phyloP scores from a whole-genome alignment of 1,284 basidiomycete genomes.

The Cutaneotrichosporon dermatis region DNA sequence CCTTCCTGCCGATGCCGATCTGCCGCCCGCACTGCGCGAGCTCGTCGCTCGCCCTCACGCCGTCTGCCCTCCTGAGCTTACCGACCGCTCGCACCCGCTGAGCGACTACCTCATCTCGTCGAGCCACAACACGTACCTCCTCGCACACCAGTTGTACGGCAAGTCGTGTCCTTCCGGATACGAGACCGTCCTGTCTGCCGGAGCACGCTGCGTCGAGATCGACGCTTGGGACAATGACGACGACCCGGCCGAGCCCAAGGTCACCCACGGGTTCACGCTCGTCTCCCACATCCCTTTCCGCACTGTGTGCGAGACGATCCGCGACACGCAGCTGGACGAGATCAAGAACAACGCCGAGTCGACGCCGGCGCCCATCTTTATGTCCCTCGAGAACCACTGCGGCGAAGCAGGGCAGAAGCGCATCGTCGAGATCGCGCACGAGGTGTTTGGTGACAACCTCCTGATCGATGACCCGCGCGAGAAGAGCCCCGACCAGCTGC shows the following conservation, averaged over 20 bases:
- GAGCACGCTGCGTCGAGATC: slow-evolving; percentile 21
- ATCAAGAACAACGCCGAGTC: too few species aligned
- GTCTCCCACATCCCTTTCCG: slow-evolving; percentile 18
- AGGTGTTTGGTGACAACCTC: slow-evolving; percentile 16
- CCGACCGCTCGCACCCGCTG: slow-evolving; percentile 57
- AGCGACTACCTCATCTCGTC: slow-evolving; percentile 88
- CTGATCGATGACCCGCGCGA: not conserved
- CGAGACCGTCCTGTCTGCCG: slow-evolving; percentile 9
- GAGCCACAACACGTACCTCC: slow-evolving; percentile 96
- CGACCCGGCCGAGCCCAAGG: slow-evolving; percentile 17
- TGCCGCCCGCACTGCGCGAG: slow-evolving; percentile 1
- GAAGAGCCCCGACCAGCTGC: not conserved
- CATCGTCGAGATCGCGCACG: slow-evolving; percentile 16
- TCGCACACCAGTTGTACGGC: slow-evolving; percentile 51
- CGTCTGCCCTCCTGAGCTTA: slow-evolving; percentile 6
- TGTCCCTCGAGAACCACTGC: slow-evolving; percentile 22
- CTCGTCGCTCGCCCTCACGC: slow-evolving; percentile 13
- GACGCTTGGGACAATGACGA: slow-evolving; percentile 19
- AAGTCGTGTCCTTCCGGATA: slow-evolving; percentile 12
- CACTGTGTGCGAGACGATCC: slow-evolving; percentile 17
- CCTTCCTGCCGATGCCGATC: not conserved
- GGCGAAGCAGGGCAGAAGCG: slow-evolving; percentile 13
- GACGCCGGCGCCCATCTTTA: slow-evolving; percentile 6
- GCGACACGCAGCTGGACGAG: not conserved
- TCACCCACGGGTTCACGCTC: slow-evolving; percentile 22